Conservation (phyloP, 2,329 filamentous ascomycete genomes). For the Sclerotinia glacialis region DNA sequence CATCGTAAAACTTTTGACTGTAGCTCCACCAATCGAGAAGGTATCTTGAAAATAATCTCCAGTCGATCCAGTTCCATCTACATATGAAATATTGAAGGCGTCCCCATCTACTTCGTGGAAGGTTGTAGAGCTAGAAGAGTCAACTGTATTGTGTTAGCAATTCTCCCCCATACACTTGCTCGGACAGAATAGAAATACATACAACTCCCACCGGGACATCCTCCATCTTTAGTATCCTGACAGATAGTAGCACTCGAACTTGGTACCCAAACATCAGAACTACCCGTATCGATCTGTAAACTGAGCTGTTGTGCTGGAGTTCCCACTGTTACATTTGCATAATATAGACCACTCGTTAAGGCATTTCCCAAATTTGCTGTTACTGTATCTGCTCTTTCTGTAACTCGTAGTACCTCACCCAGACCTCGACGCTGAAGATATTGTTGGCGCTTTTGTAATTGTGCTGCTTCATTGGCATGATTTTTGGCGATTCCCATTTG, state of each 20-base stretch:
- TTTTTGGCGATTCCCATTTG: conserved; percentile 33
- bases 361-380: conserved; percentile 45
- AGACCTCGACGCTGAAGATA: conserved; percentile 18
- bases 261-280: conserved; percentile 59
- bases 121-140: conserved; percentile 49
- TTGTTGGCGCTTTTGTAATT: conserved; percentile 28
- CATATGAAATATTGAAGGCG: conserved; percentile 60
- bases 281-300: conserved; percentile 61
- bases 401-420: conserved; percentile 14
- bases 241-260: conserved; percentile 40
- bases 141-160: conserved; percentile 42
- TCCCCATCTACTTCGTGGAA: conserved; percentile 45
- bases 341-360: conserved; percentile 49
- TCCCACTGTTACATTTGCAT: conserved; percentile 54
- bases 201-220: conserved; percentile 50
- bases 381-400: conserved; percentile 28
- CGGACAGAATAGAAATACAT: conserved; percentile 34
- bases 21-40: conserved; percentile 51
- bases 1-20: conserved; percentile 52
- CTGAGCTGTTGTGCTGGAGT: conserved; percentile 55
- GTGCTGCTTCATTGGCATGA: conserved; percentile 27
- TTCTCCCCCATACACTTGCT: not conserved
- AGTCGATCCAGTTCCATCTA: conserved; percentile 53
- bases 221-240: conserved; percentile 38
- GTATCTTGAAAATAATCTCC: conserved; percentile 60